Evolutionary conservation across 2,329 filamentous ascomycete species (phyloP).

Genomic region (Trichoderma cornu-damae): DNA sequence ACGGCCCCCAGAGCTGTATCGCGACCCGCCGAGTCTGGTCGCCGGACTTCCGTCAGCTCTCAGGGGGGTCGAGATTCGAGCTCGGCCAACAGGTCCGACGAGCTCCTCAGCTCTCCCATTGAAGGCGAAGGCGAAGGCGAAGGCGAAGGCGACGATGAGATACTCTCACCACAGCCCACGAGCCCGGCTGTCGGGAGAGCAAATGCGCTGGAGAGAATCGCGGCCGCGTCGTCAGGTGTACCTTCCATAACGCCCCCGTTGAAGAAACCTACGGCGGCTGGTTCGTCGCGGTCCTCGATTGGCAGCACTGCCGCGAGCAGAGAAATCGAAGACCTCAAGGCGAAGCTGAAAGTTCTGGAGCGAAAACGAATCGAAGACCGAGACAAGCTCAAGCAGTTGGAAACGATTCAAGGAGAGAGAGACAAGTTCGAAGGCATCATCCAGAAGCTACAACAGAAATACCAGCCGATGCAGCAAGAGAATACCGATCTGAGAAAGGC

Average conservation of each 20-base stretch:
- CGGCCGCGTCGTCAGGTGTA: constrained; percentile 33
- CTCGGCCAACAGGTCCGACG: constrained; percentile 33
- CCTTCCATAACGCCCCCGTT: constrained; percentile 31
- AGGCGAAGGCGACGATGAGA: constrained; percentile 34
- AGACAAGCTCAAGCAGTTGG: constrained; percentile 74
- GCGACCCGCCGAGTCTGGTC: constrained; percentile 36
- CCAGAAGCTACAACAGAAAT: constrained; percentile 84
- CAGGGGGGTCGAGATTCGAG: constrained; percentile 40
- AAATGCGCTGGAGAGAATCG: constrained; percentile 49
- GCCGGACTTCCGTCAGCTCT: constrained; percentile 45
- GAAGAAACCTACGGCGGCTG: constrained; percentile 28
- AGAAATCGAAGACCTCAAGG: constrained; percentile 82
- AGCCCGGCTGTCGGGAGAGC: constrained; percentile 50
- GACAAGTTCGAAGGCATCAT: constrained; percentile 80
- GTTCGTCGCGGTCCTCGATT: constrained; percentile 35
- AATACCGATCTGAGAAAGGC: constrained; percentile 69
- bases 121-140: constrained; percentile 40
- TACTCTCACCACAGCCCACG: constrained; percentile 44
- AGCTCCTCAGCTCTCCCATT: constrained; percentile 39
- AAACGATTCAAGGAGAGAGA: constrained; percentile 68
- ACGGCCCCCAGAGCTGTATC: constrained; percentile 32
- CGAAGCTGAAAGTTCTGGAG: constrained; percentile 80
- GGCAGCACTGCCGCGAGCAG: constrained; percentile 50
- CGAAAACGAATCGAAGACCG: constrained; percentile 81
- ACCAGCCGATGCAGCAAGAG: constrained; percentile 78